Base-by-base conservation (phyloP, 495 filamentous ascomycete species). In the Aspergillus funiculosus region DNA sequence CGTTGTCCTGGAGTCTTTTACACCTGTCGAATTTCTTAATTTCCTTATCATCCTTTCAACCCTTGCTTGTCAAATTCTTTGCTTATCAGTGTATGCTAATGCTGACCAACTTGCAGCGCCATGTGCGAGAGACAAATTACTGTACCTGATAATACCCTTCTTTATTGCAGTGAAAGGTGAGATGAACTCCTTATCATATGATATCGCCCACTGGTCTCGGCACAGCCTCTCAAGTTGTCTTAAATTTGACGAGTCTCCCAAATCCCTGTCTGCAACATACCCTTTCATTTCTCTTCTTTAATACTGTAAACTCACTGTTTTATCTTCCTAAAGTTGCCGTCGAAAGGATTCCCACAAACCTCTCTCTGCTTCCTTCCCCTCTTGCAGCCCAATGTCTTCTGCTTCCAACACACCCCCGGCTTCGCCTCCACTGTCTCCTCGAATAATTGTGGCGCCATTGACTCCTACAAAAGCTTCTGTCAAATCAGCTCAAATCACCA, bases 51-150 rank as follows among this genome's bases (percentile, higher is more conserved):
- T 30, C 8, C 28, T 42, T 26, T 18, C 34, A 25, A 38, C 28
- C 30, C 40, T 40, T 50, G 46, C 58, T 60, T 65, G 55, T 62
- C 52, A 54, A 21, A 48, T 48, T 34, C 36, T 22, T 61, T 37
- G 38, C 38, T 45, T 37, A 38, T 52, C 49, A 53, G 59, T n/a
- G 42, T 56, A 55, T 64, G 9, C 35, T 43, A 27, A 30, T 50
- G 51, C 60, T 67, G 52, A 68, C 54, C 26, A 15, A 51, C 19
- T 41, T 56, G 27, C 59, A 81, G 80, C 54, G 69, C 76, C 35
- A 76, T 76, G 58, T 87, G 82, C 62, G 76, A 81, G 50, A 78
- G 76, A 57, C 83, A 86, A 59, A 83, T 85, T 43, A 70, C 77
- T 13, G 71, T 78, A 26, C 84, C 83, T 27, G 74, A 79, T 59